Conservation (phyloP, 1,284 basidiomycete species). For the Papiliotrema flavescens region DNA sequence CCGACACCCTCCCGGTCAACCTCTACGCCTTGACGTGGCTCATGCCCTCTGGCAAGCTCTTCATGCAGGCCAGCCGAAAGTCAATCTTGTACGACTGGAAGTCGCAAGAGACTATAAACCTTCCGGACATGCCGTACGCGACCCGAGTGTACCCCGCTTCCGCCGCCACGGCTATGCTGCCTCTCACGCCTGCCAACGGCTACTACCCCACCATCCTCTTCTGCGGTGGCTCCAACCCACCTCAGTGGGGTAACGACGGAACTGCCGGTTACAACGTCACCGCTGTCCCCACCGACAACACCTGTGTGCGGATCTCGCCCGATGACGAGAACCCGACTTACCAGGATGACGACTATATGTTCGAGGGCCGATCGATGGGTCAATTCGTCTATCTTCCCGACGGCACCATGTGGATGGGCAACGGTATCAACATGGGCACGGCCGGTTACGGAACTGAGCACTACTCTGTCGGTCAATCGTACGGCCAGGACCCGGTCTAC, state of each 20-base stretch:
- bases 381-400: conserved; percentile 55
- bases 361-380: conserved; percentile 77
- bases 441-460: conserved; percentile 52
- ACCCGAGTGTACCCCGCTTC: conserved; percentile 89
- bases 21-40: conserved; percentile 82
- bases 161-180: conserved; percentile 83
- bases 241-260: conserved; percentile 46
- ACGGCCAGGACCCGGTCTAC: conserved; percentile 47
- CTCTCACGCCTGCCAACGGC: conserved; percentile 81
- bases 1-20: conserved; percentile 81
- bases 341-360: conserved; percentile 64
- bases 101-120: conserved; percentile 41
- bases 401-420: conserved; percentile 55
- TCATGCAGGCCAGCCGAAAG: conserved; percentile 72
- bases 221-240: conserved; percentile 74
- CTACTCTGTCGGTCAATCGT: conserved; percentile 44
- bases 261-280: conserved; percentile 48
- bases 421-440: conserved; percentile 71
- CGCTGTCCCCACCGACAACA: conserved; percentile 47
- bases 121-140: conserved; percentile 55
- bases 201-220: conserved; percentile 81
- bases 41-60: conserved; percentile 64
- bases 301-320: conserved; percentile 62
- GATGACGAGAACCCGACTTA: conserved; percentile 64
- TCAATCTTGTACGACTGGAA: conserved; percentile 65